Evolutionary conservation across 1,284 basidiomycete species (phyloP), one percentile per base, ranked within the genome.

Genomic region (Uromyces viciae-fabae): DNA sequence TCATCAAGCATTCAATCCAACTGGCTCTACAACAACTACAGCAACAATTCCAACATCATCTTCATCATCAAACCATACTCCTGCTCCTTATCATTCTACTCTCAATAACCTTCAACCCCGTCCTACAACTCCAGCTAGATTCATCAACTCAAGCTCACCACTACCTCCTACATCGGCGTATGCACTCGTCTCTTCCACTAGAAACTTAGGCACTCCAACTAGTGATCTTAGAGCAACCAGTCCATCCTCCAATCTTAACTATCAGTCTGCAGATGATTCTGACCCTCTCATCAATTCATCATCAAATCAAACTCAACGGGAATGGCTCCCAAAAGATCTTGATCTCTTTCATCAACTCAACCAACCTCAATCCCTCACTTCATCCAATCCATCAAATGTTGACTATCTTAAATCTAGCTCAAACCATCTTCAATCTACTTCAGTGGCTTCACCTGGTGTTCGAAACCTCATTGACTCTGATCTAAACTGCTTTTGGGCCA

Each of bases 141-240:
- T n/a, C n/a, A n/a, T n/a, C n/a, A n/a, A n/a, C n/a, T n/a, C n/a
- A n/a, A 46, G 68, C 4, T 46, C 68, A 46, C 42, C 68, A n/a
- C 33, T 71, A 66, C 62, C 68, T 42, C 22, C 68, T 71, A 25
- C 49, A 42, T 74, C 71, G 31, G 49, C 49, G 19, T 74, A 74
- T 56, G 22, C 71, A 54, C 71, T 74, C 1, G 46, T 74, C 7
- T 56, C 71, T 22, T 28, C 71, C n/a, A 71, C 38, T 71, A 31
- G 75, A n/a, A 66, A 64, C 43, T 33, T 68, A 4, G 75, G 62
- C 7, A 77, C 75, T 8, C 75, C 75, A n/a, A 77, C 75, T 25
- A 77, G 75, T 49, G 75, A 77, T 49, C 60, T 77, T 9, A n/a
- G 75, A 36, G 75, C 42, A 36, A 77, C 75, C 19, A 77, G 75